Base-by-base conservation (phyloP, 2,329 filamentous ascomycete genomes). In the Curvularia hawaiiensis region DNA sequence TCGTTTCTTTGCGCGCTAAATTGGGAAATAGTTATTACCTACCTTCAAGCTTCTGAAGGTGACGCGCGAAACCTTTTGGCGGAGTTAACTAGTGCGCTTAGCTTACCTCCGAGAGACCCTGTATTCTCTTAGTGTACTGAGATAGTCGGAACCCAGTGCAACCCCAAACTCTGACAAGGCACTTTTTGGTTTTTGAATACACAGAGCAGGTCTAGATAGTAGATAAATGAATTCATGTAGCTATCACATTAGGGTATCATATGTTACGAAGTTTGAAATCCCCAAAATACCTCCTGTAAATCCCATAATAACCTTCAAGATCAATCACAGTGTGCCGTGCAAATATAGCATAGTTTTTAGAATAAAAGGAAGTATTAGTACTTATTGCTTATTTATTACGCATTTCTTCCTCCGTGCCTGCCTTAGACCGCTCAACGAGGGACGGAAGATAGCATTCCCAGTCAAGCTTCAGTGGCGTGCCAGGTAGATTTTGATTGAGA, bases 71-170 rank as follows among this genome's bases (percentile, higher is more conserved):
- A 63, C 60, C 45, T 67, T 67, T 66, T 59, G 59, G 38, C 56
- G 64, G 67, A 43, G 59, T 66, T 67, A 59, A 56, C 31, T 69
- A 67, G 66, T 59, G 65, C 30, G 49, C 7, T 54, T 20, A 28
- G 39, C 35, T 63, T 68, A 67, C 14, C 44, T 52, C 65, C 50
- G 31, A 14, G 20, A 49, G 22, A 41, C 38, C 48, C 26, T 35
- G 48, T 52, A 11, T n/a, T 45, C 41, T 43, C 22, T 22, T 10
- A 10, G 30, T 31, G 11, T 12, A 31, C 30, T 9, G 30, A 31
- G 2, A 31, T 11, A 31, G 30, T 31, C 11, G 30, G 30, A 11
- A 31, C 10, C 12, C 3, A 31, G 2, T 30, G 11, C 30, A 31
- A 4, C 30, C 1, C 8, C 30, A 7, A 31, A 31, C 30, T 31